Conservation (phyloP, 1,139 yeast species). For the Geotrichum bryndzae region DNA sequence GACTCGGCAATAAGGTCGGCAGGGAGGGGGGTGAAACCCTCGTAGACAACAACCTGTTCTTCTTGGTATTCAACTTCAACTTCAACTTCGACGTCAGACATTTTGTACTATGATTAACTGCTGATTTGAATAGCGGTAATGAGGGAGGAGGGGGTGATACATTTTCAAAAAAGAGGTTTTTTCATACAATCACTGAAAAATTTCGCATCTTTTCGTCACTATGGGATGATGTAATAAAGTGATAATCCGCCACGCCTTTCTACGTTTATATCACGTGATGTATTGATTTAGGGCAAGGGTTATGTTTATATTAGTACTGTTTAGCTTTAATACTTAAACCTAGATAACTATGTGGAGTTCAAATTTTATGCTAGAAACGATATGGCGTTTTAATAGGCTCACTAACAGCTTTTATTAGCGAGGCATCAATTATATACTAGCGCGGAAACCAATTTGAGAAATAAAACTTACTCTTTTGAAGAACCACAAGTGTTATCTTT, state of each 20-base stretch:
- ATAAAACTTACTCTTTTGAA: background rate
- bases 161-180: background rate
- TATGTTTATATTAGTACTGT: background rate
- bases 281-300: background rate
- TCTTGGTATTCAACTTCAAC: constrained; percentile 18
- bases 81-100: constrained; percentile 27
- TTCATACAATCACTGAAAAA: constrained; percentile 9
- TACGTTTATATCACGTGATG: background rate
- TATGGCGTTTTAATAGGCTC: background rate
- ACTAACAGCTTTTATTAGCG: background rate
- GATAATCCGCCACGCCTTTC: background rate
- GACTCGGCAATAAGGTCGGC: constrained; percentile 95
- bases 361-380: background rate
- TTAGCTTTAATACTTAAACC: background rate
- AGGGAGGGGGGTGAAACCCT: constrained; percentile 71
- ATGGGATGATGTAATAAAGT: background rate
- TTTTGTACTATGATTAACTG: constrained; percentile 17
- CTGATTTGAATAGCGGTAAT: constrained; percentile 6
- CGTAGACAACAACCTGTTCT: constrained; percentile 24
- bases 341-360: background rate
- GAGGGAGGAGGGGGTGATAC: background rate
- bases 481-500: background rate
- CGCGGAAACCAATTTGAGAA: background rate
- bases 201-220: background rate
- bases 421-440: background rate